A percentile compares a stretch with the other conserved stretches of the same genome.
Conservation (phyloP, 257 asterid genomes). For the Penstemon eatonii region DNA sequence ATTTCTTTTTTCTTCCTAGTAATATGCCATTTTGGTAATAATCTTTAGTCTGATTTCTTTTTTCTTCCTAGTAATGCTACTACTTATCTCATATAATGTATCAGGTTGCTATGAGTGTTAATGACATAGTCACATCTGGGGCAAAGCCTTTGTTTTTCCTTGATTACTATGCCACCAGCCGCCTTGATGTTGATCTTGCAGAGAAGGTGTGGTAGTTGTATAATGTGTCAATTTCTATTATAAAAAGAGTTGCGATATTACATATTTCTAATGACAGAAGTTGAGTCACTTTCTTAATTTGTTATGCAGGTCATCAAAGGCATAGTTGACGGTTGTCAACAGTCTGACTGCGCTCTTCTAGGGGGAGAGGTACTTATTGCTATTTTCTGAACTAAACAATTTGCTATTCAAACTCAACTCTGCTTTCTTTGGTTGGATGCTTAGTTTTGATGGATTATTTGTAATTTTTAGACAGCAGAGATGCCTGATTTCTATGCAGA, state of each 20-base stretch:
- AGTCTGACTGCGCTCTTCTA: conserved; percentile 81
- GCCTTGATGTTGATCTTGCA: conserved; percentile 90
- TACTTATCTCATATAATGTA: conserved; percentile 13
- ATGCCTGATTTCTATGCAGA: conserved; percentile 94
- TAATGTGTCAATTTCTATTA: not conserved
- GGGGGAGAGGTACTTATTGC: conserved; percentile 82
- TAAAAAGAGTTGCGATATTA: not conserved
- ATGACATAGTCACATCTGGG: conserved; percentile 94
- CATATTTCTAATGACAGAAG: not conserved
- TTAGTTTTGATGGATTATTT: conserved; percentile 9
- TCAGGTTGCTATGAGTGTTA: conserved; percentile 99
- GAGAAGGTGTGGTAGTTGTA: conserved; percentile 60
- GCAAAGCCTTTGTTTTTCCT: conserved; percentile 97
- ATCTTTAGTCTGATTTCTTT: not conserved
- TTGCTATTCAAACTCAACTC: not conserved
- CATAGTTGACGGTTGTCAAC: conserved; percentile 88
- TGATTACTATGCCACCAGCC: conserved; percentile 93
- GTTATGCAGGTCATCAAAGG: conserved; percentile 84
- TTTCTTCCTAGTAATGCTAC: not conserved
- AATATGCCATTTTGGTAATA: too few relatives aligned
- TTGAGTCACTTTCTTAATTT: conserved; percentile 9
- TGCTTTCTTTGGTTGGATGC: not conserved
- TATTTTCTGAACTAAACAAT: conserved; percentile 1
- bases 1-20: not conserved
- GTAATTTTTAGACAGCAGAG: conserved; percentile 84